These are phyloP conservation scores for Sphagnurus paluster DNA, from an alignment of 1,284 basidiomycete species.

Conservation along the genomic window DNA sequence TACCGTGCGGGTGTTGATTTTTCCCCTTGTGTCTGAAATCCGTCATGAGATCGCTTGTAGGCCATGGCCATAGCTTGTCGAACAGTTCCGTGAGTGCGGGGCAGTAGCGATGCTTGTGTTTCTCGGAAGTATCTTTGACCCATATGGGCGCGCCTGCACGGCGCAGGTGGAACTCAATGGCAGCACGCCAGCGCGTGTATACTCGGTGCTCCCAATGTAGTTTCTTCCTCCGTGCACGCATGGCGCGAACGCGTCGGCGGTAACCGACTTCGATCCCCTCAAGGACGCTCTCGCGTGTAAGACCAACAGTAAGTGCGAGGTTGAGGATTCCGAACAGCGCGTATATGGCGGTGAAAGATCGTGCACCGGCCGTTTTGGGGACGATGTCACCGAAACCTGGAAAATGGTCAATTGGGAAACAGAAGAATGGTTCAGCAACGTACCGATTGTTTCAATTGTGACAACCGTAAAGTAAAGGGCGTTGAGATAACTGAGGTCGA, in stretches of 20 bases:
- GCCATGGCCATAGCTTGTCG: conserved; percentile 16
- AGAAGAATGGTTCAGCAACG: conserved; percentile 8
- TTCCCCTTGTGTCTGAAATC: conserved; percentile 17
- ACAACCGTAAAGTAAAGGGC: conserved; percentile 72
- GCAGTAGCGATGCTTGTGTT: conserved; percentile 10
- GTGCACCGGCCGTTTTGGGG: conserved; percentile 47
- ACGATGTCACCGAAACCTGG: conserved; percentile 75
- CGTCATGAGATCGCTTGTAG: neutral
- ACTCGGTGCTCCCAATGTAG: conserved; percentile 36
- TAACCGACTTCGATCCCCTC: conserved; percentile 67
- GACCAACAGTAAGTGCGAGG: conserved; percentile 64
- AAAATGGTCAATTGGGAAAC: neutral
- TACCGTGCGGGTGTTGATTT: conserved; percentile 35
- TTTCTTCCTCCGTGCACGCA: conserved; percentile 39
- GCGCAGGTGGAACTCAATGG: conserved; percentile 57
- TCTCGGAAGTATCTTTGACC: conserved; percentile 37
- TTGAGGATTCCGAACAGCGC: conserved; percentile 60
- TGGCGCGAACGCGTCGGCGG: conserved; percentile 46
- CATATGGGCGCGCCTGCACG: conserved; percentile 49
- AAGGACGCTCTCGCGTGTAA: conserved; percentile 70
- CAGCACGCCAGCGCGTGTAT: conserved; percentile 53
- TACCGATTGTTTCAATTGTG: conserved; percentile 70
- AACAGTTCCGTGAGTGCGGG: conserved; percentile 17
- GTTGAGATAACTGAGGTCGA: conserved; percentile 64
- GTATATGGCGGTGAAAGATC: conserved; percentile 60